Evolutionary conservation across 352 stramenopile genomes (phyloP), one percentile per base, ranked within the genome.

Genomic region (Blastocystis sp.): DNA sequence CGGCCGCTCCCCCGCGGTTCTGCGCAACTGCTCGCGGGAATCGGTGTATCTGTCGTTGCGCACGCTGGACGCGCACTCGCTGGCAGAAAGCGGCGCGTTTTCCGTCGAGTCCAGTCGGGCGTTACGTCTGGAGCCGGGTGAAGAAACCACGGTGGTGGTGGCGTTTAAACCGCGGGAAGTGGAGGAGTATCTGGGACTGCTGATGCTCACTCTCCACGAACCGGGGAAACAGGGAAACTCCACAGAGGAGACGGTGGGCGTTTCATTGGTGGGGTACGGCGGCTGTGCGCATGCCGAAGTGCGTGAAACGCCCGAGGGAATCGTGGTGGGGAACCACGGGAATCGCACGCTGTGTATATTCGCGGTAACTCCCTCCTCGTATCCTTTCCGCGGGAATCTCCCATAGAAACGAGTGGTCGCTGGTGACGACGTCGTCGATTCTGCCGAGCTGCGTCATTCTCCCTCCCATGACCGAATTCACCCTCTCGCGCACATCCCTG

Each of bases 401-500:
- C n/a, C n/a, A n/a, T n/a, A n/a, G n/a, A n/a, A n/a, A n/a, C n/a
- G n/a, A n/a, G n/a, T n/a, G n/a, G n/a, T n/a, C 49, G 8, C 51
- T 64, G 1, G 49, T 81, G 18, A 32, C 29, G 27, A 46, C 27
- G 6, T 81, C 69, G 0, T 42, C 44, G 27, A 24, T 81, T 34
- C 27, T 81, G 27, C 69, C 69, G 21, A 16, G 44, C 3, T 48
- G 36, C 14, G 53, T 81, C 24, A 63, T 63, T 11, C 69, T 81
- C 21, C 69, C 69, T 34, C 48, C 69, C 24, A 81, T 81, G 69
- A 81, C 63, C 44, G 48, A 81, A 32, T 81, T 81, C 40, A 40
- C 44, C 46, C 24, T 81, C 0, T 40, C 54, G 18, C 46, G 24
- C 16, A 6, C 4, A 0, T 40, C 27, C 7, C 36, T 81, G 0